Base-by-base conservation (phyloP, 2,329 filamentous ascomycete genomes). In the Fusarium gaditjirri region DNA sequence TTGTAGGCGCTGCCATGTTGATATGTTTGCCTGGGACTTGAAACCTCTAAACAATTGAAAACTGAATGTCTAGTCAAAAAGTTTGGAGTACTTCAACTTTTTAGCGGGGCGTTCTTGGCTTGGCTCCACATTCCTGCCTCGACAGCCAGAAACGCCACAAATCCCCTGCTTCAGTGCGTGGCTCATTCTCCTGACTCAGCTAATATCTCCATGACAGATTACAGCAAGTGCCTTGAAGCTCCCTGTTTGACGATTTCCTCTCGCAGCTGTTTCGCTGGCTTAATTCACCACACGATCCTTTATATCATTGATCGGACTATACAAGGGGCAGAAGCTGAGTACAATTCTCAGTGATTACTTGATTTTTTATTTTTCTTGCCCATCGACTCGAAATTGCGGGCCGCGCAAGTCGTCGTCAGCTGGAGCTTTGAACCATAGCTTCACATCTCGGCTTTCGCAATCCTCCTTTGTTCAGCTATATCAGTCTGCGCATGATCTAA, bases 1-100 rank as follows among this genome's bases (percentile, higher is more conserved):
- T 85, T 23, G 83, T 83, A 44, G 84, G 81, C 49, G 86, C 82
- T 27, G 89, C 84, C 84, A 90, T 81, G 71, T 73, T 71, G 80
- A 65, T 41, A 74, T 27, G 75, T 71, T 46, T 75, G 73, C 56
- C 78, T 60, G 68, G 63, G 66, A 65, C 63, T 29, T 63, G 47
- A 47, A 62, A 68, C 39, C 61, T 73, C 36, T 43, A 64, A 58
- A 70, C 55, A 33, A 56, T 63, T 27, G 42, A 67, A 38, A 70
- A 57, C 54, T 54, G 29, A 63, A 63, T 63, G 67, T 38, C 57
- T 56, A 21, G 50, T 70, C 70, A 68, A 78, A 78, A 78, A 76
- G 72, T 77, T 77, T 75, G 56, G 60, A 64, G n/a, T 41, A 44
- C 64, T 63, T 57, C 60, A 78, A 79, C 77, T 78, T 79, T 78